Conservation (phyloP, 2,329 filamentous ascomycete genomes). For the Colletotrichum sansevieriae region DNA sequence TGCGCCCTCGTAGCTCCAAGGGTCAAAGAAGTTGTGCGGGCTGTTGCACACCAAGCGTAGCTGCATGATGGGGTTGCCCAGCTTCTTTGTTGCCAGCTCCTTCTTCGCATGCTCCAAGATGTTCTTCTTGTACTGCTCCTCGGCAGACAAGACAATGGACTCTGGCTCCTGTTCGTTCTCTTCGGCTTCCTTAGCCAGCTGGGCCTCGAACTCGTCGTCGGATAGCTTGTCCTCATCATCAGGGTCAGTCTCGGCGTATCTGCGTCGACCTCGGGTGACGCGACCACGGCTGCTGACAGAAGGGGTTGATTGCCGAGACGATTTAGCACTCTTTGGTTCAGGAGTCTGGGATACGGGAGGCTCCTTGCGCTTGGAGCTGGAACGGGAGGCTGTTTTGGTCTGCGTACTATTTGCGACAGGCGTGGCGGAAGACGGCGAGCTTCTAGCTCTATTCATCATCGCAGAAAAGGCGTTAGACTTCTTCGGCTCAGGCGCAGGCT, state of each 20-base stretch:
- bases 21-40: slow-evolving; percentile 97
- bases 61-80: slow-evolving; percentile 94
- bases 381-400: slow-evolving; percentile 35
- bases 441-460: slow-evolving; percentile 60
- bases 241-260: slow-evolving; percentile 68
- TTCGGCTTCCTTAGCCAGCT: slow-evolving; percentile 74
- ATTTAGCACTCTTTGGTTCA: slow-evolving; percentile 77
- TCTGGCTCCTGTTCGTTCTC: slow-evolving; percentile 54
- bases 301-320: slow-evolving; percentile 82
- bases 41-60: slow-evolving; percentile 92
- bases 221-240: slow-evolving; percentile 73
- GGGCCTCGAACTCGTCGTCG: slow-evolving; percentile 86
- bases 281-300: slow-evolving; percentile 63
- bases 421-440: slow-evolving; percentile 43
- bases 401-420: slow-evolving; percentile 43
- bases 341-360: slow-evolving; percentile 41
- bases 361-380: slow-evolving; percentile 50
- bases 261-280: slow-evolving; percentile 55
- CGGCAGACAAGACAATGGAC: slow-evolving; percentile 57
- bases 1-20: slow-evolving; percentile 75
- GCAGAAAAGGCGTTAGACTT: slow-evolving; percentile 63
- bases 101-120: slow-evolving; percentile 85
- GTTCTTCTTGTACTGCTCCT: slow-evolving; percentile 74
- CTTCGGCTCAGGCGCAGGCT: slow-evolving; percentile 41
- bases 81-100: slow-evolving; percentile 89